phyloP scores from a whole-genome alignment of 225 moss, liverwort and hornwort species.

The Polytrichum formosum region DNA sequence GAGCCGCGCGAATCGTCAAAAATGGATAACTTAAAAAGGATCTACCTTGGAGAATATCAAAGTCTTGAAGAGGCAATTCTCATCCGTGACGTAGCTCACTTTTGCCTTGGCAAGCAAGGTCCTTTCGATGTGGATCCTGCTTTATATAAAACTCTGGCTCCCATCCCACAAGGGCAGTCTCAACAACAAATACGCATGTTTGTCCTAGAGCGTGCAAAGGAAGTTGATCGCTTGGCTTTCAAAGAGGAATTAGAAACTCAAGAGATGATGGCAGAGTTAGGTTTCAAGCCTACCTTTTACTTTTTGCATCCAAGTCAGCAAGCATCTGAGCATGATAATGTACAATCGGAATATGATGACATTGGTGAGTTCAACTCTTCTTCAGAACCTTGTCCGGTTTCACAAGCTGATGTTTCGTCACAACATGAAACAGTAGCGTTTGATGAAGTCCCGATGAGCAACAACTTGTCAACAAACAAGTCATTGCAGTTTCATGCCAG shows the following conservation, averaged over 20 bases:
- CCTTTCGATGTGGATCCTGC: neutral
- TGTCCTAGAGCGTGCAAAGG: neutral
- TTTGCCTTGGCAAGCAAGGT: neutral
- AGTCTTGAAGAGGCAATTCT: constrained; percentile 1
- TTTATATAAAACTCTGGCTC: neutral
- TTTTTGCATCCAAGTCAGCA: no score
- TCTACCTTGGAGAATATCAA: neutral
- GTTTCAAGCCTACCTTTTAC: no score
- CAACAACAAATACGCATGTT: neutral
- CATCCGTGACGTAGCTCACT: neutral
- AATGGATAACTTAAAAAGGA: neutral
- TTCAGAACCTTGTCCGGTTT: neutral
- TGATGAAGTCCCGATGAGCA: neutral
- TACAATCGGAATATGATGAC: neutral
- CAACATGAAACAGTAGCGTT: neutral
- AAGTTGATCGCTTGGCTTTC: neutral
- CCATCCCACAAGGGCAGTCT: neutral
- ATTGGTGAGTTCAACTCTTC: neutral
- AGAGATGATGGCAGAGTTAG: no score
- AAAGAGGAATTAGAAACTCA: no score
- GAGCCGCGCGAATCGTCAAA: neutral
- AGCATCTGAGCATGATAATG: neutral
- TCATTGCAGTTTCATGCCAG: neutral
- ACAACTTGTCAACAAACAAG: neutral
- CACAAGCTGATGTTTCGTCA: neutral